Conservation (phyloP, 2,329 filamentous ascomycete genomes). For the Tolypocladium capitatum region DNA sequence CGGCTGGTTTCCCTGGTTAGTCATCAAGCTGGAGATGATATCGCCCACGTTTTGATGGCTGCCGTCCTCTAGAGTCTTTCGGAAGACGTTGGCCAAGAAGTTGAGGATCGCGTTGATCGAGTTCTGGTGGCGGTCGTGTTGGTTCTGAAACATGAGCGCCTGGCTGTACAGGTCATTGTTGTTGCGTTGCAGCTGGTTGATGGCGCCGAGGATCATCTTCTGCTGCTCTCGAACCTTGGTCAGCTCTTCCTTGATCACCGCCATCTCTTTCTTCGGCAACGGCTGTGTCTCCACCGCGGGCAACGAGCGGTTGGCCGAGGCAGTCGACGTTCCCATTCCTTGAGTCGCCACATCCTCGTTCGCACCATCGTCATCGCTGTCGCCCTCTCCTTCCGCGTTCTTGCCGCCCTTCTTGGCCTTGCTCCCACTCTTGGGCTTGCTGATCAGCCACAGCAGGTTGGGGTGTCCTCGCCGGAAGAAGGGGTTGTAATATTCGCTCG, state of each 20-base stretch:
- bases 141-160: slow-evolving; percentile 74
- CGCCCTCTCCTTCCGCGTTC: slow-evolving; percentile 55
- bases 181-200: slow-evolving; percentile 67
- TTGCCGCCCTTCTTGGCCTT: slow-evolving; percentile 44
- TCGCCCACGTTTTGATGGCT: slow-evolving; percentile 67
- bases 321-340: slow-evolving; percentile 7
- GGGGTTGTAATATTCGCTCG: slow-evolving; percentile 94
- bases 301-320: slow-evolving; percentile 17
- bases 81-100: slow-evolving; percentile 92
- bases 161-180: slow-evolving; percentile 82
- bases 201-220: slow-evolving; percentile 69
- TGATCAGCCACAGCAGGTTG: slow-evolving; percentile 88
- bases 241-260: slow-evolving; percentile 66
- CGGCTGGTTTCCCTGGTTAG: slow-evolving; percentile 33
- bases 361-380: slow-evolving; percentile 41
- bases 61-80: slow-evolving; percentile 77
- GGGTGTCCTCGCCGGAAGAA: slow-evolving; percentile 91
- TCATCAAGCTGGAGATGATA: slow-evolving; percentile 66
- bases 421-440: slow-evolving; percentile 74
- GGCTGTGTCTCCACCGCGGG: slow-evolving; percentile 33
- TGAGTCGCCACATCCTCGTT: slow-evolving; percentile 24
- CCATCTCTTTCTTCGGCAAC: slow-evolving; percentile 58
- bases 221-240: slow-evolving; percentile 76
- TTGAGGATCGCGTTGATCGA: slow-evolving; percentile 98
- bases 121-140: slow-evolving; percentile 94